Conservation (phyloP, 225 moss, liverwort and hornwort species). For the Lunularia cruciata region DNA sequence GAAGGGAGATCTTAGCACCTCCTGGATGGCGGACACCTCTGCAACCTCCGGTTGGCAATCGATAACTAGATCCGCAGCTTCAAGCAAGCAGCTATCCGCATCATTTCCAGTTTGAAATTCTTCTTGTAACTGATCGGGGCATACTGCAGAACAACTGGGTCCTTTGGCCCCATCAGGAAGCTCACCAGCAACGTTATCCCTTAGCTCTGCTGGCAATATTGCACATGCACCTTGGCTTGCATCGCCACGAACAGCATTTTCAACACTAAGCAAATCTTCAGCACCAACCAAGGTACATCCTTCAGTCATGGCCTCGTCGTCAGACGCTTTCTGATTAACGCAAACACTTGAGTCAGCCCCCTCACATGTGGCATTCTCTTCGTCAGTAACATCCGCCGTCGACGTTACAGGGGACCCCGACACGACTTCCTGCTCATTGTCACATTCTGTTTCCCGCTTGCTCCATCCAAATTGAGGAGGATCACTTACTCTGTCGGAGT, state of each 20-base stretch:
- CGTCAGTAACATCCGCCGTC: neutral
- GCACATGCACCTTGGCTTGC: neutral
- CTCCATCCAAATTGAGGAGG: neutral
- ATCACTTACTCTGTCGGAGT: neutral
- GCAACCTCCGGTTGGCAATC: constrained; percentile 16
- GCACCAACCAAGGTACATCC: neutral
- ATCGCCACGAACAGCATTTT: neutral
- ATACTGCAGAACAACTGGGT: neutral
- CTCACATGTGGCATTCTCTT: neutral
- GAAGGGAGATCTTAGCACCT: constrained; percentile 40
- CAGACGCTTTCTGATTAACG: neutral
- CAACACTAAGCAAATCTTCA: neutral
- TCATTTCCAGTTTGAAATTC: neutral
- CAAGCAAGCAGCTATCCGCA: neutral
- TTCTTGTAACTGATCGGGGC: neutral
- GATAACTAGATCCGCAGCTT: constrained; percentile 11
- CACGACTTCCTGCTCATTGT: neutral
- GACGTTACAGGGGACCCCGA: constrained; percentile 5
- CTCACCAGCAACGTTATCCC: neutral
- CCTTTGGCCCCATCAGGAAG: neutral
- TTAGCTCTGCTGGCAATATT: neutral
- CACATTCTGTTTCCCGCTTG: neutral
- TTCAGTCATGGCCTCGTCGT: neutral
- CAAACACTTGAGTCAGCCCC: neutral
- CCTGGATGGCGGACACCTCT: constrained; percentile 34